Base-by-base conservation (phyloP, 768 basidiomycete genomes). In the Amylocystis lapponica region DNA sequence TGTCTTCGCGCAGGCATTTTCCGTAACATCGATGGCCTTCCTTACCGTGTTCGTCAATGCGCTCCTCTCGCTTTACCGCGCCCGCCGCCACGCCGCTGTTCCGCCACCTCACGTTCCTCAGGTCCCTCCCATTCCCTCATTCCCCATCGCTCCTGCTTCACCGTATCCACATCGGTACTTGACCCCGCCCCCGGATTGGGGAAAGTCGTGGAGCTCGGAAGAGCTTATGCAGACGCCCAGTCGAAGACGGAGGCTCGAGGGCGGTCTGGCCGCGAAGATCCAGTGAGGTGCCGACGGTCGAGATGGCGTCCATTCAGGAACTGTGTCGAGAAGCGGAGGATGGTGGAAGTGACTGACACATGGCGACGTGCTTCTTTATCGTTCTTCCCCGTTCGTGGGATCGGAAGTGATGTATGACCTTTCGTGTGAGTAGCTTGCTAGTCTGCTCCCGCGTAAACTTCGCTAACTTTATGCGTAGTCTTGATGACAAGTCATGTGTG, bases 21-120 rank as follows among this genome's bases (percentile, higher is more conserved):
- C 81, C 21, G 61, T 90, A 64, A 79, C 82, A 47, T 87, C 86
- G 43, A 65, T 88, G 44, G 72, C 81, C 25, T 88, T 88, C 61
- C 55, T 87, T 54, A 89, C 86, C 14, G 65, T 86, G 14, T 86
- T 90, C 66, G 75, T 89, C 64, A 90, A 90, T 64, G 67, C 83
- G n/a, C 64, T 89, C 41, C 70, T 89, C 41, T 83, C 83, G 27
- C 70, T 89, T 29, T 89, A 86, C 61, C 84, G 87, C 39, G 69
- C 84, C 33, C 75, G 78, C 54, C 75, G 77, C 57, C 74, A 58
- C 62, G 58, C 67, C 7, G 47, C 49, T 14, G 44, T 50, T 27
- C 50, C 46, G 16, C 16, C 39, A 3, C 27, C 44, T 0, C 43
- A 37, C 5, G 26, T 39, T n/a, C 49, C 46, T 21, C 50, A 37